phyloP scores from a whole-genome alignment of 2,329 filamentous ascomycete species.

The Sclerotinia glacialis region DNA sequence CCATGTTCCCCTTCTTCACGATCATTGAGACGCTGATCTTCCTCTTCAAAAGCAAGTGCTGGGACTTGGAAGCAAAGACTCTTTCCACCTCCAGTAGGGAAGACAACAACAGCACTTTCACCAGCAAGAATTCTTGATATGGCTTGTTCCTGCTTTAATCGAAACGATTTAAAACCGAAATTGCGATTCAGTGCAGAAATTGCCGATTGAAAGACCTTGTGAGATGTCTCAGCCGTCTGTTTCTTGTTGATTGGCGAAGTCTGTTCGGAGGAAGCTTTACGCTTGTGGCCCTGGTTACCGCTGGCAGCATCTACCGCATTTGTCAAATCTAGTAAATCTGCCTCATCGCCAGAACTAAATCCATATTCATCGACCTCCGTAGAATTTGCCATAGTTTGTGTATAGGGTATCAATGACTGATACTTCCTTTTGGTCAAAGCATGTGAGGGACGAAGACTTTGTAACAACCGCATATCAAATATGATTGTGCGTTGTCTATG shows the following conservation, averaged over 20 bases:
- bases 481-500: not conserved
- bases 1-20: slow-evolving; percentile 39
- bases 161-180: slow-evolving; percentile 46
- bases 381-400: not conserved
- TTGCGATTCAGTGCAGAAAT: slow-evolving; percentile 40
- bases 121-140: slow-evolving; percentile 46
- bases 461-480: not conserved
- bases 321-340: slow-evolving; percentile 24
- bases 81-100: slow-evolving; percentile 46
- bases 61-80: slow-evolving; percentile 46
- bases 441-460: not conserved
- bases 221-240: not conserved
- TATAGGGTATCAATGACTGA: not conserved
- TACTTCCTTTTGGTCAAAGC: not conserved
- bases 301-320: slow-evolving; percentile 7
- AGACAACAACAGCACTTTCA: slow-evolving; percentile 45
- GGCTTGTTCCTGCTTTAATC: slow-evolving; percentile 47
- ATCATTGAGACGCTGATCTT: slow-evolving; percentile 39
- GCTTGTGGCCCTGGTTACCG: slow-evolving; percentile 13
- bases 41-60: slow-evolving; percentile 44
- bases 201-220: slow-evolving; percentile 29
- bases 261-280: slow-evolving; percentile 19
- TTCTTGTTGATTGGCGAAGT: slow-evolving; percentile 18
- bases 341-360: slow-evolving; percentile 28
- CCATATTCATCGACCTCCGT: slow-evolving; percentile 26